These are phyloP conservation scores for Haplosporangium gracile DNA, from an alignment of 192 early-diverging fungal genomes.

Conservation along the genomic window DNA sequence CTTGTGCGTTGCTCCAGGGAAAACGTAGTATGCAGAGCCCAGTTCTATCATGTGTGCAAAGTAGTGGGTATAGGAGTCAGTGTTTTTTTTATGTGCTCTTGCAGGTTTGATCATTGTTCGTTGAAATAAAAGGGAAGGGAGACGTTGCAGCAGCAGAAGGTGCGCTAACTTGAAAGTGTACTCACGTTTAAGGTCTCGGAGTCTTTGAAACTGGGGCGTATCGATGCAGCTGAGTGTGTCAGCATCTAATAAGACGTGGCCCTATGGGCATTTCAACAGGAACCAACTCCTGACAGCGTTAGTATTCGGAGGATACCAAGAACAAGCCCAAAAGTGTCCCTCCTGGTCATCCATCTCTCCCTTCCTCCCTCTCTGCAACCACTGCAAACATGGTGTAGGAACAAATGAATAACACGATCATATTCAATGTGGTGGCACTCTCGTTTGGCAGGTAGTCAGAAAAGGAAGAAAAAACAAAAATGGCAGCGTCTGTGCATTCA, in stretches of 20 bases:
- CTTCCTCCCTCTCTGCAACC: neutral
- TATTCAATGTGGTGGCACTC: conserved; percentile 25
- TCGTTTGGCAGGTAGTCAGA: neutral
- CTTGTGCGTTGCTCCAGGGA: conserved; percentile 95
- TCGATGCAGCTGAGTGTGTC: conserved; percentile 82
- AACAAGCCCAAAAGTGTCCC: neutral
- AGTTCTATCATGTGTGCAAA: conserved; percentile 40
- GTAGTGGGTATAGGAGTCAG: neutral
- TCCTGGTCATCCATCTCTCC: neutral
- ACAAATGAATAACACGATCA: neutral
- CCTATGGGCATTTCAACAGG: conserved; percentile 47
- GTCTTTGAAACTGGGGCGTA: conserved; percentile 95
- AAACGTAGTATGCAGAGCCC: conserved; percentile 91
- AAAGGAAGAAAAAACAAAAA: neutral
- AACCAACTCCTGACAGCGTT: neutral
- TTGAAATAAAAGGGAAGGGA: neutral
- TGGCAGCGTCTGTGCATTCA: neutral
- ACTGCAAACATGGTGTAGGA: neutral
- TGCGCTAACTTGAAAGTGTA: neutral
- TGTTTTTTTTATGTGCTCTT: neutral
- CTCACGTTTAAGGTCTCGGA: conserved; percentile 90
- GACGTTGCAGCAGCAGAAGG: neutral
- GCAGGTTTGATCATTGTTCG: neutral
- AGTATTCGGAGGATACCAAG: neutral
- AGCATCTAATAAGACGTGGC: conserved; percentile 81